A percentile compares a stretch with the other conserved stretches of the same genome.
Evolutionary conservation across 768 basidiomycete species (phyloP).

Genomic region (Epithele typhae): DNA sequence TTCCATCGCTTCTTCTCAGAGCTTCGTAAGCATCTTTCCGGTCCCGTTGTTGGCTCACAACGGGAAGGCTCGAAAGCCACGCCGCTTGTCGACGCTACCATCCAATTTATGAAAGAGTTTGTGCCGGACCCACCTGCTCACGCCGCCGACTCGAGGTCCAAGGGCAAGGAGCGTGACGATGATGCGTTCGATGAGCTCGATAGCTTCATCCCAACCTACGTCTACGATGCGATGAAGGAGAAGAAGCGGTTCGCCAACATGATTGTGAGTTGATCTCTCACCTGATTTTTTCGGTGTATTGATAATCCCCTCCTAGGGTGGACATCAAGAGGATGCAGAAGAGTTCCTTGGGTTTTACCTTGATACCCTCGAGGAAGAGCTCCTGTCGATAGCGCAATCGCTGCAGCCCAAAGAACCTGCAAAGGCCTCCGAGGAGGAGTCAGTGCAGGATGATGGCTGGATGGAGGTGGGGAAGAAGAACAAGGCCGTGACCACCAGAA

Average conservation of each 20-base stretch:
- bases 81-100: conserved; percentile 64
- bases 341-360: conserved; percentile 98
- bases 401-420: conserved; percentile 31
- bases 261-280: conserved; percentile 52
- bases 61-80: conserved; percentile 33
- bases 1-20: conserved; percentile 78
- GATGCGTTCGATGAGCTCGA: conserved; percentile 51
- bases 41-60: conserved; percentile 26
- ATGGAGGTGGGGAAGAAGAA: conserved; percentile 91
- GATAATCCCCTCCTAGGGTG: conserved; percentile 46
- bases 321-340: conserved; percentile 97
- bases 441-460: conserved; percentile 68
- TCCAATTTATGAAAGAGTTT: conserved; percentile 80
- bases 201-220: conserved; percentile 78
- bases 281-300: not conserved
- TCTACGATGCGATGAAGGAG: conserved; percentile 91
- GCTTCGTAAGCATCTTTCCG: conserved; percentile 51
- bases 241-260: conserved; percentile 93
- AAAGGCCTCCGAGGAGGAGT: conserved; percentile 26
- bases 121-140: conserved; percentile 23
- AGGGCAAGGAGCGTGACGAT: conserved; percentile 37
- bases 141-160: conserved; percentile 30
- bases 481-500: conserved; percentile 71
- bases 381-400: conserved; percentile 61
- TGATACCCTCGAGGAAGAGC: conserved; percentile 91